phyloP scores from a whole-genome alignment of 139 green algal genomes.

The Chlamydomonas sp. region DNA sequence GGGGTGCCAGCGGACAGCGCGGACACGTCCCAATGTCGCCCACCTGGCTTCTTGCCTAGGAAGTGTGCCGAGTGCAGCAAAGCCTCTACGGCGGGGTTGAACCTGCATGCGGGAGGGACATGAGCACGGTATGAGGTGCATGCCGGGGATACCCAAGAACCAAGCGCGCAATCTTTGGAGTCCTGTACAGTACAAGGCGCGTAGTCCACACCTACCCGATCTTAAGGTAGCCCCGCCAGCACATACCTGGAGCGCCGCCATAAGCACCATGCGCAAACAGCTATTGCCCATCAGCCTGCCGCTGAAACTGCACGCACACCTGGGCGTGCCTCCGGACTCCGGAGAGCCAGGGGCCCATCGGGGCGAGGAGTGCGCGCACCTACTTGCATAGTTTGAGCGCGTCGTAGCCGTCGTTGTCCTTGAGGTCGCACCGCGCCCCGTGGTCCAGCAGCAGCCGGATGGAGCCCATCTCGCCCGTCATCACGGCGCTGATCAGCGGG shows the following conservation, averaged over 20 bases:
- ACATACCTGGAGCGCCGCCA: no score
- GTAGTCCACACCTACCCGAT: no score
- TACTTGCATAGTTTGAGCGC: not conserved
- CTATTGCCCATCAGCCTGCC: no score
- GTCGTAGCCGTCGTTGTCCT: slow-evolving; percentile 23
- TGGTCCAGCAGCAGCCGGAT: slow-evolving; percentile 12
- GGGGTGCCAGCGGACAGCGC: not conserved
- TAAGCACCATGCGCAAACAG: no score
- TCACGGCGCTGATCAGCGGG: slow-evolving; percentile 9
- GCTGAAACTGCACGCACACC: no score
- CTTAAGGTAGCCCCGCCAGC: no score
- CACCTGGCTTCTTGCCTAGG: not conserved
- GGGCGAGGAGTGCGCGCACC: not conserved
- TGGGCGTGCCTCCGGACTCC: no score
- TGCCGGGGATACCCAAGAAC: not conserved
- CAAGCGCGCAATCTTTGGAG: no score
- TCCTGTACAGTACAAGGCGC: no score
- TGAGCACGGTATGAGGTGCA: not conserved
- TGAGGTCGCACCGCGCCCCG: not conserved
- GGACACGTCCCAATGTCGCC: no score
- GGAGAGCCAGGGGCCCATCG: no score
- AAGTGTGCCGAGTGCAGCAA: slow-evolving; percentile 3
- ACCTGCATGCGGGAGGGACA: not conserved
- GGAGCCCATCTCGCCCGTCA: not conserved
- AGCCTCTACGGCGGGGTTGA: slow-evolving; percentile 2